A percentile compares a stretch with the other conserved stretches of the same genome.
Conservation (phyloP, 164 flowering plant species). For the Nymphaea thermarum region DNA sequence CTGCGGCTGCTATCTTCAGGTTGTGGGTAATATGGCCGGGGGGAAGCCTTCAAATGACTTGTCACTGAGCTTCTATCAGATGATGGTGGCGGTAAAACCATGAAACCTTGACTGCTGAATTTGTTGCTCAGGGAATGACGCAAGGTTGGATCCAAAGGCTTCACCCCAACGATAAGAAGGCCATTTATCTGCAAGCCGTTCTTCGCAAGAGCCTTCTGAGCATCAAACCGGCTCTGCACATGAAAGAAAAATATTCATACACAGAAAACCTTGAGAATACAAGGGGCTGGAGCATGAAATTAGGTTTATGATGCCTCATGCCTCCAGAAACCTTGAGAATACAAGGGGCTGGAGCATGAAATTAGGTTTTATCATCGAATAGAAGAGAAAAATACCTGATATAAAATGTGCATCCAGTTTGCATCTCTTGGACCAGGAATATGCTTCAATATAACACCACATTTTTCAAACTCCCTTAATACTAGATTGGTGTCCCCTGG, state of each 20-base stretch:
- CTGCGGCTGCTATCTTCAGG: slow-evolving; percentile 27
- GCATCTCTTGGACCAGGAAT: slow-evolving; percentile 89
- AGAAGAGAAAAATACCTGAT: slow-evolving; percentile 51
- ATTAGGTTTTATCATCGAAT: not conserved
- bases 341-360: not conserved
- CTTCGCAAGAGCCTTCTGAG: slow-evolving; percentile 75
- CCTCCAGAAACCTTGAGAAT: not conserved
- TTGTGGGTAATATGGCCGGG: slow-evolving; percentile 52
- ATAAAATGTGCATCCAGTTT: slow-evolving; percentile 94
- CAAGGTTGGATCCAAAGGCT: slow-evolving; percentile 72
- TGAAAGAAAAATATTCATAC: not conserved
- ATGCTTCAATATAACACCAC: slow-evolving; percentile 78
- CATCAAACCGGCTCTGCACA: slow-evolving; percentile 76
- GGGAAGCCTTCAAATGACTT: slow-evolving; percentile 21
- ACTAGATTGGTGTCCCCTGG: slow-evolving; percentile 85
- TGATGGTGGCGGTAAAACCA: slow-evolving; percentile 52
- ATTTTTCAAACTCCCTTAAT: slow-evolving; percentile 89
- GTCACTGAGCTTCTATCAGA: slow-evolving; percentile 27
- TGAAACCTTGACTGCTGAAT: slow-evolving; percentile 62
- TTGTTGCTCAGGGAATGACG: slow-evolving; percentile 56
- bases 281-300: not conserved
- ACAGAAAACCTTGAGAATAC: not conserved
- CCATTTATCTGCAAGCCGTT: slow-evolving; percentile 86
- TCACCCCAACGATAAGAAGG: slow-evolving; percentile 79
- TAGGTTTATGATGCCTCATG: not conserved